Evolutionary conservation across 495 filamentous ascomycete species (phyloP), one percentile per base, ranked within the genome.

Genomic region (Pyronema domesticum): DNA sequence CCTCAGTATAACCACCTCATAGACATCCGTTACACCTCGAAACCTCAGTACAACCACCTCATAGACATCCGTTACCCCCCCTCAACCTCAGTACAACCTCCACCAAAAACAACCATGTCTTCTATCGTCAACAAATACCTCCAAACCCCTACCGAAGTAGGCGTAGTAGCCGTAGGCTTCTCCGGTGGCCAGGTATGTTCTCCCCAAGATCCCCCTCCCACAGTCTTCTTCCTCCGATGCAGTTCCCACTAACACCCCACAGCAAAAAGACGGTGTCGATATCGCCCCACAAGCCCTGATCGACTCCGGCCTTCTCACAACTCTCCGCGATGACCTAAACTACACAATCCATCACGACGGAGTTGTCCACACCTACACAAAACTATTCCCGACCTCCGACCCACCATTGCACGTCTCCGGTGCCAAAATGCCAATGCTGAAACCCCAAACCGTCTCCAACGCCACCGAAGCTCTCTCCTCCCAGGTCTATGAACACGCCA

Each of bases 81-180:
- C n/a, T n/a, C 23, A 30, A 30, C 23, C 1, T 1, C 23, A 30
- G 23, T 30, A 30, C 23, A 1, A 2, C 5, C 23, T 30, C 23
- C 23, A 30, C 5, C 23, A 5, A 30, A 30, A 30, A 2, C 5
- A 7, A 13, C 7, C 37, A 57, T 42, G 30, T 10, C 85, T 2
- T 84, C 82, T 49, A 76, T 94, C 58, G 62, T 74, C 54, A 81
- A 86, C 61, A 85, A 82, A 60, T 98, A 95, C 72, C 83, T 98
- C 56, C 70, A 80, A 57, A 72, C 79, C 57, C 74, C 77, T 49
- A 73, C 82, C 65, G 79, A 95, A 58, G 76, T 98, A 53, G 91
- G 91, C 54, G 76, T 98, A 49, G 85, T 96, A 39, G 89, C 89
- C 30, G 91, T 96, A 15, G 89, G 89, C 55, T 98, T 98, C 75